Conservation (phyloP, 2,329 filamentous ascomycete species). For the Xylariaceae sp. region DNA sequence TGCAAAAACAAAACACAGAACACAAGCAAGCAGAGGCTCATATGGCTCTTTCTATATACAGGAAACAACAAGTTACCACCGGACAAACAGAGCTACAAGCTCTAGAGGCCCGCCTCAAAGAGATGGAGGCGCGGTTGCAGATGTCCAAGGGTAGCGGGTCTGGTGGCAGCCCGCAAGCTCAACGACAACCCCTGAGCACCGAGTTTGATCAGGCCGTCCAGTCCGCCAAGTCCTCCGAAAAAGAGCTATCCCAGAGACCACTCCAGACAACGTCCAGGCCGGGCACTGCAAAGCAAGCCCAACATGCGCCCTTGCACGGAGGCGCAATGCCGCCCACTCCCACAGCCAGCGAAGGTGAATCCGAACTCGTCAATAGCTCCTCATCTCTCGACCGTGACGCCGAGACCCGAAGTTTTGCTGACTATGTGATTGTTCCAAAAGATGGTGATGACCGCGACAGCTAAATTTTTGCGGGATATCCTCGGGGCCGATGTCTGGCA, state of each 20-base stretch:
- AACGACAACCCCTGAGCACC: slow-evolving; percentile 39
- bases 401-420: slow-evolving; percentile 48
- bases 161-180: slow-evolving; percentile 33
- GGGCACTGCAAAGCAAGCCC: slow-evolving; percentile 57
- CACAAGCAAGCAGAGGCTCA: slow-evolving; percentile 17
- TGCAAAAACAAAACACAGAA: neutral
- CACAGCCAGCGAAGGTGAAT: slow-evolving; percentile 68
- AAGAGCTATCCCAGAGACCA: slow-evolving; percentile 39
- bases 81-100: slow-evolving; percentile 82
- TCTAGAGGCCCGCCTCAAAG: slow-evolving; percentile 81
- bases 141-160: slow-evolving; percentile 10
- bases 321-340: slow-evolving; percentile 67
- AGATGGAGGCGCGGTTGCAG: slow-evolving; percentile 78
- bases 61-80: slow-evolving; percentile 77
- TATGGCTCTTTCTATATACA: slow-evolving; percentile 46
- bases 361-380: slow-evolving; percentile 46
- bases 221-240: slow-evolving; percentile 35
- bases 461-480: slow-evolving; percentile 31
- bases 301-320: slow-evolving; percentile 56
- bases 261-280: slow-evolving; percentile 52
- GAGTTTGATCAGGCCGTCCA: slow-evolving; percentile 35
- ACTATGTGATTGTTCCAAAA: slow-evolving; percentile 50
- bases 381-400: slow-evolving; percentile 38
- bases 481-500: neutral
- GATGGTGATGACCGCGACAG: slow-evolving; percentile 51